These are phyloP conservation scores for Mycocentrospora acerina DNA, from an alignment of 2,329 filamentous ascomycete genomes.

Conservation along the genomic window DNA sequence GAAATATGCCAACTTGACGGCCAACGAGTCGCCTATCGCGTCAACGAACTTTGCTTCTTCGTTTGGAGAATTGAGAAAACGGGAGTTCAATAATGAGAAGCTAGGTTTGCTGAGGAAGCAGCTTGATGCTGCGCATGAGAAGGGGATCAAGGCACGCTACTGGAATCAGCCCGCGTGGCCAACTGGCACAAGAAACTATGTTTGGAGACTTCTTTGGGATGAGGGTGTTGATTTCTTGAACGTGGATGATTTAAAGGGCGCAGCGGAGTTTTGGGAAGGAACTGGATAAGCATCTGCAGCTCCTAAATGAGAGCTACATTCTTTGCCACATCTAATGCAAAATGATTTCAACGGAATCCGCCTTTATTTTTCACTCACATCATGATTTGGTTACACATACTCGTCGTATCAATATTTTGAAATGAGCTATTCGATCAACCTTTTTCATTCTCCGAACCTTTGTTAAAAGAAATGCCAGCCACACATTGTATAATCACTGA, in stretches of 20 bases:
- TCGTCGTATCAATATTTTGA: no score
- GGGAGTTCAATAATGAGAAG: conserved; percentile 51
- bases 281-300: no score
- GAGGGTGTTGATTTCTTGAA: conserved; percentile 64
- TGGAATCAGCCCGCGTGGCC: conserved; percentile 63
- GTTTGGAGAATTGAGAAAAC: conserved; percentile 42
- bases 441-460: no score
- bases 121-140: conserved; percentile 55
- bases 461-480: no score
- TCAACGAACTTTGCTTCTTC: conserved; percentile 52
- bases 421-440: no score
- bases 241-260: conserved; percentile 61
- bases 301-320: no score
- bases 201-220: conserved; percentile 58
- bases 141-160: conserved; percentile 62
- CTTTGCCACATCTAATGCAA: no score
- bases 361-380: no score
- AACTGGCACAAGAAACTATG: conserved; percentile 51
- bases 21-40: conserved; percentile 55
- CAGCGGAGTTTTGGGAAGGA: conserved; percentile 46
- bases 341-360: no score
- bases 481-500: no score
- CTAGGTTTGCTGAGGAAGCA: conserved; percentile 54
- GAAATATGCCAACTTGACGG: conserved; percentile 49
- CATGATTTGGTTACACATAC: no score